Evolutionary conservation across 208 protist species (phyloP).

Genomic region (Crithidia expoeki): DNA sequence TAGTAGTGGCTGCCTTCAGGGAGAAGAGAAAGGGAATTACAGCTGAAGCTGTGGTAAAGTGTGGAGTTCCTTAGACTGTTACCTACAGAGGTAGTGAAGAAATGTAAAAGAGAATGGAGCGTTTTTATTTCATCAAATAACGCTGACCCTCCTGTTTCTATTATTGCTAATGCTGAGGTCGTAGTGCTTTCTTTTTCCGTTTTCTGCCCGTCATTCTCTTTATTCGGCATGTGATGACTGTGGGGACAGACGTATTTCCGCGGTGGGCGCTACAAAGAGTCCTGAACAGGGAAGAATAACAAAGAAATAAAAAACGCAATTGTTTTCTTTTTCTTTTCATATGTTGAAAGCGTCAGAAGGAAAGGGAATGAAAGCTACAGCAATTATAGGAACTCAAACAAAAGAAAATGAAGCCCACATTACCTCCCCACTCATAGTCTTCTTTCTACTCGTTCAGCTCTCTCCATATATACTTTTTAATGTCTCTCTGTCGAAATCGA

Average conservation of each 20-base stretch:
- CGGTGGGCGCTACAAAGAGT: background rate
- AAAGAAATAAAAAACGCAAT: background rate
- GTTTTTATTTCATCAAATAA: too few species aligned
- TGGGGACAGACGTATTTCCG: background rate
- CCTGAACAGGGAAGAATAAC: constrained; percentile 7
- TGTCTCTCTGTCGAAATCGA: background rate
- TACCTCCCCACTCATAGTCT: constrained; percentile 2
- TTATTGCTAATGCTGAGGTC: too few species aligned
- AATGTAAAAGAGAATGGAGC: too few species aligned
- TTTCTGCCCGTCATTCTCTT: background rate
- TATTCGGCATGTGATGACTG: background rate
- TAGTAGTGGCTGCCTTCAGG: too few species aligned
- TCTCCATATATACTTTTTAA: background rate
- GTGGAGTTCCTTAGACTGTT: too few species aligned
- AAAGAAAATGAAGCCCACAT: too few species aligned
- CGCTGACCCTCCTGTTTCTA: too few species aligned
- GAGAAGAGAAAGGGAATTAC: too few species aligned
- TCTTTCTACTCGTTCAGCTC: background rate
- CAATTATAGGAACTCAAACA: too few species aligned
- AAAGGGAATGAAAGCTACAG: background rate
- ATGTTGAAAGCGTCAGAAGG: background rate
- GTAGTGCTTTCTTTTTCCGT: too few species aligned
- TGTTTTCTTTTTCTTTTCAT: background rate
- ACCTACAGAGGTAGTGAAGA: too few species aligned
- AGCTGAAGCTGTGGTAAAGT: too few species aligned